Evolutionary conservation across 1,139 yeast species (phyloP).

Genomic region (Nakaseomyces delphensis): DNA sequence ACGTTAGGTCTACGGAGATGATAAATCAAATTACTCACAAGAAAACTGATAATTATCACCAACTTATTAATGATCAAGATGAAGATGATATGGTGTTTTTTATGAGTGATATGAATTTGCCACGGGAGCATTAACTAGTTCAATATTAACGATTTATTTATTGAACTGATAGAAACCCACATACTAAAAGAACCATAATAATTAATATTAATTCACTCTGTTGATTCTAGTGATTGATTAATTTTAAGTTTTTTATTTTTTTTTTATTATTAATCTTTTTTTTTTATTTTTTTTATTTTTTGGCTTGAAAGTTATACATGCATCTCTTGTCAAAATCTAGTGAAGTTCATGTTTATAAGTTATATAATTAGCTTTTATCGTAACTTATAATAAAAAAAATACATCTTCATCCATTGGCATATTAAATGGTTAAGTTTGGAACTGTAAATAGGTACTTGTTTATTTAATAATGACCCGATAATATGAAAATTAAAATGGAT

Average conservation of each 20-base stretch:
- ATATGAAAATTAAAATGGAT: neutral
- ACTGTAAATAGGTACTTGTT: too few species aligned
- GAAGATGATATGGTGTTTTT: slow-evolving; percentile 79
- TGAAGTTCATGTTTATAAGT: too few species aligned
- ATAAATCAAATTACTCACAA: slow-evolving; percentile 8
- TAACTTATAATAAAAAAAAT: too few species aligned
- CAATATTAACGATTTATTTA: slow-evolving; percentile 29
- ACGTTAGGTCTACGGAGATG: slow-evolving; percentile 28
- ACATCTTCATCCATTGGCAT: neutral
- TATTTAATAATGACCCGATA: too few species aligned
- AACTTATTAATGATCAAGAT: slow-evolving; percentile 35
- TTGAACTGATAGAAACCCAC: too few species aligned
- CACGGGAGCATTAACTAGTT: slow-evolving; percentile 23
- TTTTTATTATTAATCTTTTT: slow-evolving; percentile 26
- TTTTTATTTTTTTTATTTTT: slow-evolving; percentile 10
- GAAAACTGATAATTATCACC: slow-evolving; percentile 8
- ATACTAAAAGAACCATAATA: too few species aligned
- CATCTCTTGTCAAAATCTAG: neutral
- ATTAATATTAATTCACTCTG: too few species aligned
- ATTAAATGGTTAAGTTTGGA: too few species aligned
- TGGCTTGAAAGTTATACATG: neutral
- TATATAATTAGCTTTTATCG: neutral
- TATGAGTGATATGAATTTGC: slow-evolving; percentile 75
- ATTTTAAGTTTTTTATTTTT: slow-evolving; percentile 25
- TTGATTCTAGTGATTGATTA: too few species aligned